Percentiles rank a stretch among this genome's conserved stretches.
Evolutionary conservation across 805 yeast species (phyloP).

Genomic region (Spathaspora girioi): DNA sequence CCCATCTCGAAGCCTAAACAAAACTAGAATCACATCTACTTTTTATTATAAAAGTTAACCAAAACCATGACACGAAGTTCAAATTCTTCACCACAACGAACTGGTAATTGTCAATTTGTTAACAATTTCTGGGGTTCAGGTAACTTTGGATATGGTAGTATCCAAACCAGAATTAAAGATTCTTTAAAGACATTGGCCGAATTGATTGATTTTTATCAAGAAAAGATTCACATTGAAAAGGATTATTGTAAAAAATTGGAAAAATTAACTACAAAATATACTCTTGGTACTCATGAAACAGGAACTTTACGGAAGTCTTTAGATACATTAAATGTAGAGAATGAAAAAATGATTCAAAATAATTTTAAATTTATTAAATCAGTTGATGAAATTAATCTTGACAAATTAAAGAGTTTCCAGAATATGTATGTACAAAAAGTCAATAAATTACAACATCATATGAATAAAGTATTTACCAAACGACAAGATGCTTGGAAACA

Average conservation of each 20-base stretch:
- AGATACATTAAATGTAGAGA: conserved; percentile 56
- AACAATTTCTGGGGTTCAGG: conserved; percentile 58
- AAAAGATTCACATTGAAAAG: conserved; percentile 59
- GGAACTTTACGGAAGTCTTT: conserved; percentile 60
- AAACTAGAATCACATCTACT: too few relatives aligned
- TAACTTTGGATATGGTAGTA: conserved; percentile 57
- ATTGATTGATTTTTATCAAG: conserved; percentile 31
- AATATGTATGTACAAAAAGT: conserved; percentile 49
- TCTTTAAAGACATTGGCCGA: conserved; percentile 51
- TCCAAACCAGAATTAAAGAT: conserved; percentile 55
- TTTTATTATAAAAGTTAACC: too few relatives aligned
- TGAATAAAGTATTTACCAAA: conserved; percentile 51
- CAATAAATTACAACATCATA: conserved; percentile 53
- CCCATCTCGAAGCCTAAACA: too few relatives aligned
- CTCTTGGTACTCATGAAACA: conserved; percentile 53
- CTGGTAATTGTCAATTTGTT: conserved; percentile 5
- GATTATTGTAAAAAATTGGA: conserved; percentile 61
- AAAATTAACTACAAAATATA: conserved; percentile 43
- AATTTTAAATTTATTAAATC: conserved; percentile 53
- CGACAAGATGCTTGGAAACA: conserved; percentile 35
- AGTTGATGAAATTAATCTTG: conserved; percentile 43
- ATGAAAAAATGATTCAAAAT: conserved; percentile 53
- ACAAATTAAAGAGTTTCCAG: conserved; percentile 52
- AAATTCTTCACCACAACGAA: background rate
- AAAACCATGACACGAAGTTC: background rate